Percentiles rank a stretch among this genome's conserved stretches.
Conservation (phyloP, 345 rosid species). For the Mercurialis annua region DNA sequence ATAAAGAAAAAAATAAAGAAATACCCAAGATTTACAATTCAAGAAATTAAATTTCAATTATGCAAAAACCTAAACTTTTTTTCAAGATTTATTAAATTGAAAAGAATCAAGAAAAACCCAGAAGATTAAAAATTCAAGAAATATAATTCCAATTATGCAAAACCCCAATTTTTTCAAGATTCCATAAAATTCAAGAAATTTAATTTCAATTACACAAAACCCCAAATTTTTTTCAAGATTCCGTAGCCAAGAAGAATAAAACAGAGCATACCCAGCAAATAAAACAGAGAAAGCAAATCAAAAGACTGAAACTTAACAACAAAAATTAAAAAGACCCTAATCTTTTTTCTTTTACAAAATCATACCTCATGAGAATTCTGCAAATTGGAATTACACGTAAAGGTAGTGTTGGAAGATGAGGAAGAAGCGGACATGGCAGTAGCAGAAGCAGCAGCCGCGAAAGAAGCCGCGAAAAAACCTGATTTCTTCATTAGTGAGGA, state of each 20-base stretch:
- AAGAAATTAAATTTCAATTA: too few species aligned
- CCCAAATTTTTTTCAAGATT: neutral
- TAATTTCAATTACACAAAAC: neutral
- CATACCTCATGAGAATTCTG: conserved; percentile 48
- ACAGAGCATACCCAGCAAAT: too few species aligned
- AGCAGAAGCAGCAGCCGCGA: conserved; percentile 45
- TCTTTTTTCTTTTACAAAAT: too few species aligned
- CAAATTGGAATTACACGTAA: conserved; percentile 28
- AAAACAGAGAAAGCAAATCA: too few species aligned
- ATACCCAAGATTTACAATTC: neutral
- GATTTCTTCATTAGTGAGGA: conserved; percentile 52
- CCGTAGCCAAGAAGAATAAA: neutral
- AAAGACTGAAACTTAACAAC: too few species aligned
- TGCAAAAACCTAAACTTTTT: neutral
- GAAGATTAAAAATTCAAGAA: neutral
- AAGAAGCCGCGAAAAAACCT: conserved; percentile 50
- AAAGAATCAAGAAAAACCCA: neutral
- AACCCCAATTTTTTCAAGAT: too few species aligned
- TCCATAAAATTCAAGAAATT: neutral
- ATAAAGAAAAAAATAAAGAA: neutral
- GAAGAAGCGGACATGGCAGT: conserved; percentile 44
- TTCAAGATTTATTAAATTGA: neutral
- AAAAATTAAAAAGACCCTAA: too few species aligned
- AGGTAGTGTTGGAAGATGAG: conserved; percentile 27
- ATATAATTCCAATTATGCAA: neutral